Conservation (phyloP, 176 grass and related monocot genomes). For the Tuctoria greenei region DNA sequence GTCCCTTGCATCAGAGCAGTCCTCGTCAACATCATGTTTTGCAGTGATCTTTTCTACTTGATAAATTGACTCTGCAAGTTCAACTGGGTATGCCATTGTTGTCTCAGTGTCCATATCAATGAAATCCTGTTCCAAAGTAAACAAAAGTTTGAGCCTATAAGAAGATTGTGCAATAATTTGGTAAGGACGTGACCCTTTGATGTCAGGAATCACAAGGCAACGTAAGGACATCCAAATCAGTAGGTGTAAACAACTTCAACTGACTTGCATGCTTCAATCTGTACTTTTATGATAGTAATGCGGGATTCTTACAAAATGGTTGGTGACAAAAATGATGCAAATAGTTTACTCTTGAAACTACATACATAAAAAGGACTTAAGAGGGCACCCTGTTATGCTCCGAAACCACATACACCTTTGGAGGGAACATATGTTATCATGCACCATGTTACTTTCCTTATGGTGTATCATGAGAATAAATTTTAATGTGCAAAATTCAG, state of each 20-base stretch:
- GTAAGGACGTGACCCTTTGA: conserved; percentile 23
- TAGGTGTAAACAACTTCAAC: conserved; percentile 25
- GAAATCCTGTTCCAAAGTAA: conserved; percentile 57
- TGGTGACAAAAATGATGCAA: not conserved
- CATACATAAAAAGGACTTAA: conserved; percentile 14
- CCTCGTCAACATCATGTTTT: conserved; percentile 34
- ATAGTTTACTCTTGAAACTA: conserved; percentile 10
- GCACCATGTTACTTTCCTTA: not conserved
- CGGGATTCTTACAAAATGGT: conserved; percentile 9
- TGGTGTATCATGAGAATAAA: not conserved
- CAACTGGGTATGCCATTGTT: conserved; percentile 58
- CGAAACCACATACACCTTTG: conserved; percentile 9
- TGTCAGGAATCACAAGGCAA: conserved; percentile 25
- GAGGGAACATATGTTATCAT: conserved; percentile 17
- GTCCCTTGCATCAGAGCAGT: conserved; percentile 43
- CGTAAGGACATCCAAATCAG: not conserved
- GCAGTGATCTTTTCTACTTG: conserved; percentile 56
- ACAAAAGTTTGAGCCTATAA: conserved; percentile 21
- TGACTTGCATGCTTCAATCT: conserved; percentile 27
- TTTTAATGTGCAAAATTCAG: not conserved
- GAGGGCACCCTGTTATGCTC: conserved; percentile 4
- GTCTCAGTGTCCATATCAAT: conserved; percentile 59
- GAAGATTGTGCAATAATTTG: conserved; percentile 12
- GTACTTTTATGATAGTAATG: not conserved
- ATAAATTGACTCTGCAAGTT: conserved; percentile 58